These are phyloP conservation scores for Athelia sp. DNA, from an alignment of 1,284 basidiomycete genomes.

Conservation along the genomic window DNA sequence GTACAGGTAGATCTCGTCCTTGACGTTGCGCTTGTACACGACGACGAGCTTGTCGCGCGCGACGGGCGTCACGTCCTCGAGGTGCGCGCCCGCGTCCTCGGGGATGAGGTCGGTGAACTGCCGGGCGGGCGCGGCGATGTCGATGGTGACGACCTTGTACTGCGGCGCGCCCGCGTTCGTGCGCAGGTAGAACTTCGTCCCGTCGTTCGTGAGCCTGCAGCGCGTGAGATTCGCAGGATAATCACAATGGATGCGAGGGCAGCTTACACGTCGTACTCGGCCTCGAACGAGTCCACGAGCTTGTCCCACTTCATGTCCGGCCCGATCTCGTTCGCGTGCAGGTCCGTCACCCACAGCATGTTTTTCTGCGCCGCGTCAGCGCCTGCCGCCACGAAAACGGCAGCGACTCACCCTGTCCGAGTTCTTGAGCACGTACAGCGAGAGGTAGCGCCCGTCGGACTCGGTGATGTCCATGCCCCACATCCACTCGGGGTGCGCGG, in stretches of 20 bases:
- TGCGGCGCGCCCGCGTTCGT: constrained; percentile 67
- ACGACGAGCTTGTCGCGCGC: constrained; percentile 58
- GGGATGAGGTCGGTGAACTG: constrained; percentile 63
- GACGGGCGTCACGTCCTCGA: constrained; percentile 50
- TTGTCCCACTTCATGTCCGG: constrained; percentile 68
- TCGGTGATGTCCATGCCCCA: constrained; percentile 53
- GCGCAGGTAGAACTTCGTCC: constrained; percentile 56
- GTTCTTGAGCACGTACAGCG: constrained; percentile 54
- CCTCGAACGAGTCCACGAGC: constrained; percentile 58
- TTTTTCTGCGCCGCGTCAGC: constrained; percentile 48
- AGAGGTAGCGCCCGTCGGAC: constrained; percentile 60
- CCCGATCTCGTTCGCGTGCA: constrained; percentile 52
- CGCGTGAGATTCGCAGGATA: constrained; percentile 5
- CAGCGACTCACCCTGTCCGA: constrained; percentile 49
- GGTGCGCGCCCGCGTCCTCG: constrained; percentile 61
- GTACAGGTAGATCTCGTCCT: constrained; percentile 79
- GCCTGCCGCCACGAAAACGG: background rate
- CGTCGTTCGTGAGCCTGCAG: constrained; percentile 62
- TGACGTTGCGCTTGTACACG: constrained; percentile 76
- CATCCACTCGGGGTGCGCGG: constrained; percentile 64
- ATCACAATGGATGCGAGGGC: constrained; percentile 1
- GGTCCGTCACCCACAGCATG: constrained; percentile 69
- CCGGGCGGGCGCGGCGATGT: constrained; percentile 49
- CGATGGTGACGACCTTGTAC: constrained; percentile 64
- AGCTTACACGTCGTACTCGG: constrained; percentile 58